Evolutionary conservation across 192 early-diverging fungal genomes (phyloP), one percentile per base, ranked within the genome.

Genomic region (Spizellomyces sp.): DNA sequence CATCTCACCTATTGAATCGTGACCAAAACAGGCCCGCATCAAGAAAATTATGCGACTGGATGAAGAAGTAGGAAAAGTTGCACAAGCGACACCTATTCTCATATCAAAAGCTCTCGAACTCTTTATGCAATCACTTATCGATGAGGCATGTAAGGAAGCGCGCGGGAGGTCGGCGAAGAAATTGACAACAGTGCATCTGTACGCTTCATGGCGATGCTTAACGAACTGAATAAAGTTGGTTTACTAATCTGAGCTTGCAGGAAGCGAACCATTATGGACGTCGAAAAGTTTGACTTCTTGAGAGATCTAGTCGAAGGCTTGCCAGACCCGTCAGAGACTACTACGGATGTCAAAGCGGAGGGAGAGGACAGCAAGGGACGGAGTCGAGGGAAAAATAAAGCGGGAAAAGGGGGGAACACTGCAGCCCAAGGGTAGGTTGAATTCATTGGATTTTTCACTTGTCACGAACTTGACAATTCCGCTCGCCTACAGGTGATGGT

Each of bases 41-140:
- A 99, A 99, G 77, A 96, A 97, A 88, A 99, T 99, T 67, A 99
- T 99, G 97, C 93, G 97, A 75, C 88, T 92, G 80, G 97, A 99
- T 79, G 97, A 99, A 58, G 97, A 99, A 74, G 95, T 99, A 4
- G 97, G 97, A 56, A 99, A 99, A 79, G 94, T 99, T 75, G 93
- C 96, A 1, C 93, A 95, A 71, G 95, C 93, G 21, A 99, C 97
- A 9, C 97, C 97, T 5, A 89, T 98, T 19, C 84, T 99, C 43
- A 95, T 98, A 56, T 96, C 93, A n/a, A 95, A 95, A 74, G 91
- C 93, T 7, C 79, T 99, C 41, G 97, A 99, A 79, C 84, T 95
- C 43, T 99, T 99, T 69, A 92, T 99, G 90, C 90, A 95, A 65
- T 90, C 92, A 0, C 81, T 99, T 41, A 90, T 99, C 57, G 91